These are phyloP conservation scores for Irineochytrium annulatum DNA, from an alignment of 192 early-diverging fungal genomes.

Conservation along the genomic window DNA sequence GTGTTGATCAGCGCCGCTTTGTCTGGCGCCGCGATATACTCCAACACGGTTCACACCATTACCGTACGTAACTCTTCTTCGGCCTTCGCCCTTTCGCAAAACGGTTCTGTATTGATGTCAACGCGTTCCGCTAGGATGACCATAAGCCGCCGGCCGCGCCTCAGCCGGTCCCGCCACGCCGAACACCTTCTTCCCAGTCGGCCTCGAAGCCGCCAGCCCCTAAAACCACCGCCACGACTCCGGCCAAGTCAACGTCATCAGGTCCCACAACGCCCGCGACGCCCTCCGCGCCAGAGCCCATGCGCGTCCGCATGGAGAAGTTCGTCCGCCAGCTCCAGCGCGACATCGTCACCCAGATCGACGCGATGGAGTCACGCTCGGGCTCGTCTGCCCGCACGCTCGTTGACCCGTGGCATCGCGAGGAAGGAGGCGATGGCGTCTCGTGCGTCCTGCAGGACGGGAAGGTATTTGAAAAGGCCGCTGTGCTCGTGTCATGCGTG, in stretches of 20 bases:
- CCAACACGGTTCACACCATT: too few relatives aligned
- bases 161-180: background rate
- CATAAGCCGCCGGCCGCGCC: background rate
- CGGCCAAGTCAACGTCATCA: background rate
- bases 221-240: background rate
- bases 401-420: constrained; percentile 74
- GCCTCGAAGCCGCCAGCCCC: background rate
- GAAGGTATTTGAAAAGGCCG: constrained; percentile 93
- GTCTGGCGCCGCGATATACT: background rate
- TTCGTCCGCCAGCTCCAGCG: constrained; percentile 75
- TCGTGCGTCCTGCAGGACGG: constrained; percentile 90
- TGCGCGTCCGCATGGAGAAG: constrained; percentile 79
- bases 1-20: background rate
- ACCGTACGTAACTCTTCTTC: too few relatives aligned
- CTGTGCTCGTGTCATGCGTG: constrained; percentile 90
- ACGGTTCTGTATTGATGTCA: background rate
- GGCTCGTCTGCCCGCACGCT: background rate
- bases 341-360: constrained; percentile 65
- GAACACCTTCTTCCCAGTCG: background rate
- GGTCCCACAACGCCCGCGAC: background rate
- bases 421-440: constrained; percentile 90
- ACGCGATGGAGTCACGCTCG: constrained; percentile 47
- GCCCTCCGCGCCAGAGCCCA: constrained; percentile 36
- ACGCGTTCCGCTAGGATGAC: background rate
- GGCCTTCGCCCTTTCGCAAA: background rate